Conservation (phyloP, 495 filamentous ascomycete genomes). For the Neurospora pannonica region DNA sequence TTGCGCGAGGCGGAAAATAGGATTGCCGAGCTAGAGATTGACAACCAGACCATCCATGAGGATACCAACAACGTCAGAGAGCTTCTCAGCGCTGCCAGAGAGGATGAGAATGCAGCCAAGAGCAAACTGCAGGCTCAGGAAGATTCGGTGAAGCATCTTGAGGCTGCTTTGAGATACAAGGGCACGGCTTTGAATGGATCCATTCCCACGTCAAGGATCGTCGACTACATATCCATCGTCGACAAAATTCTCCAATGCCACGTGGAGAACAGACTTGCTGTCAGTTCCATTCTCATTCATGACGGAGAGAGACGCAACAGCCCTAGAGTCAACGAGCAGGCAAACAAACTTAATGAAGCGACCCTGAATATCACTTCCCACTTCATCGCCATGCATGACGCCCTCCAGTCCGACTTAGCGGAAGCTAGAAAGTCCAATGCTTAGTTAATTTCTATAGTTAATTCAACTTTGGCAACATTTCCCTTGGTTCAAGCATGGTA, state of each 20-base stretch:
- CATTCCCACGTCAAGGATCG: neutral
- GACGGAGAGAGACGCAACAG: neutral
- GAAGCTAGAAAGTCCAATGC: neutral
- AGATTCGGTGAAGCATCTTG: neutral
- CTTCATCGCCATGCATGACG: neutral
- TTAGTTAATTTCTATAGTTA: neutral
- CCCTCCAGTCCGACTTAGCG: neutral
- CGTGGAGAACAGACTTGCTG: neutral
- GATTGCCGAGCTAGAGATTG: neutral
- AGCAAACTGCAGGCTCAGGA: neutral
- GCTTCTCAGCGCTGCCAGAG: neutral
- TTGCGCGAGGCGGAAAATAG: neutral
- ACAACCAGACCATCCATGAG: neutral
- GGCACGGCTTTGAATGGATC: neutral
- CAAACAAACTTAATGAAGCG: neutral
- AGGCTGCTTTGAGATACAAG: neutral
- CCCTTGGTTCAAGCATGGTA: neutral
- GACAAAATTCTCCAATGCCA: neutral
- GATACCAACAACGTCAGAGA: neutral
- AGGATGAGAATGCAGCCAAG: neutral
- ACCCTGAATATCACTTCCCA: neutral
- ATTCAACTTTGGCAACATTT: neutral
- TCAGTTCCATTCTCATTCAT: neutral
- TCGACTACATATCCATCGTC: neutral
- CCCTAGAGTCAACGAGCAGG: neutral